Percentiles rank a stretch among this genome's conserved stretches.
These are phyloP conservation scores for Citrus reticulata DNA, from an alignment of 345 rosid species.

Conservation along the genomic window DNA sequence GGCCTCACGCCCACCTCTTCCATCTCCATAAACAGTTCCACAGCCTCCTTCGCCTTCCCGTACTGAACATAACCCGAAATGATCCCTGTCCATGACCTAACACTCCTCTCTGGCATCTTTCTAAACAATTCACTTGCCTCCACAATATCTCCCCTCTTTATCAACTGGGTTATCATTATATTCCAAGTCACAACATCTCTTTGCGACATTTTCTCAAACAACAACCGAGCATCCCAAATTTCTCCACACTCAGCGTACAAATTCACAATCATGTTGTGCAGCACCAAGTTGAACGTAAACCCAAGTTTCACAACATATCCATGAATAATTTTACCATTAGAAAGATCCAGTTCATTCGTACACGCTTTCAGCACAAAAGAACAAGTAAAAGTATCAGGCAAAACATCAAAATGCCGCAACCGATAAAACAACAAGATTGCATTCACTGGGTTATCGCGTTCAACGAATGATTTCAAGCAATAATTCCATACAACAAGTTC, in stretches of 20 bases:
- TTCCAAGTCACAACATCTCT: conserved; percentile 39
- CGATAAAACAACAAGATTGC: conserved; percentile 25
- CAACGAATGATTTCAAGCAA: conserved; percentile 31
- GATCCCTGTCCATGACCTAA: conserved; percentile 37
- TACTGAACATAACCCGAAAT: conserved; percentile 27
- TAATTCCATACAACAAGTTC: conserved; percentile 34
- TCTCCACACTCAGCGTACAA: conserved; percentile 29
- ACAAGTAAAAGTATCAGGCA: conserved; percentile 33
- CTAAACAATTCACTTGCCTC: conserved; percentile 20
- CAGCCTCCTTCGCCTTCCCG: conserved; percentile 27
- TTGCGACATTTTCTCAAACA: conserved; percentile 39
- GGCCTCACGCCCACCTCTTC: conserved; percentile 21
- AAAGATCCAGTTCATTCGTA: conserved; percentile 9
- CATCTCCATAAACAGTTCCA: conserved; percentile 33
- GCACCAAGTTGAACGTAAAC: conserved; percentile 25
- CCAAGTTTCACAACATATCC: conserved; percentile 37
- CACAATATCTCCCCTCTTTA: conserved; percentile 22
- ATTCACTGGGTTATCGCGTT: conserved; percentile 22
- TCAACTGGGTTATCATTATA: conserved; percentile 24
- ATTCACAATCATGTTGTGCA: conserved; percentile 30
- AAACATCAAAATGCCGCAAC: conserved; percentile 22
- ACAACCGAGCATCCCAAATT: conserved; percentile 22
- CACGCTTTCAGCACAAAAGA: conserved; percentile 37
- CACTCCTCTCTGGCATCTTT: conserved; percentile 32
- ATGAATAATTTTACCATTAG: conserved; percentile 21